Conservation (phyloP, 305 asterid genomes). For the Euphrasia arctica region DNA sequence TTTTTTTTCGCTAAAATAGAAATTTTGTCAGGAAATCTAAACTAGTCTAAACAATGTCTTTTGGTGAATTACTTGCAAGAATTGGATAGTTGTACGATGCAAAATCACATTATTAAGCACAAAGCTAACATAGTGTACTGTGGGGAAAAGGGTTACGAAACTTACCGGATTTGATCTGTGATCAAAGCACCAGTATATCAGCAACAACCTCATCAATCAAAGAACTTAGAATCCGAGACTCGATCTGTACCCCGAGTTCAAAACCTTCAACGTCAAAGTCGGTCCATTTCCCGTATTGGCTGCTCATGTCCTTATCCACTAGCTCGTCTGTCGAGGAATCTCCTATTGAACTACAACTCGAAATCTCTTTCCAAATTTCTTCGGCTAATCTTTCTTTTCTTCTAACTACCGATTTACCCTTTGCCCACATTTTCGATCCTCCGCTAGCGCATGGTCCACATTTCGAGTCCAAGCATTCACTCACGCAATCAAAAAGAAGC, state of each 20-base stretch:
- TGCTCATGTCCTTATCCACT: slow-evolving; percentile 84
- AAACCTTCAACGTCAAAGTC: slow-evolving; percentile 64
- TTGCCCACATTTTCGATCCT: slow-evolving; percentile 53
- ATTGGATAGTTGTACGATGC: too few relatives aligned
- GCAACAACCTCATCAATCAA: slow-evolving; percentile 73
- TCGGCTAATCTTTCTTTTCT: slow-evolving; percentile 57
- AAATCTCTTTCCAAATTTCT: slow-evolving; percentile 62
- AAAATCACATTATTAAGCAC: background rate
- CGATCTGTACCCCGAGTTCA: slow-evolving; percentile 70
- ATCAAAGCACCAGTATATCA: slow-evolving; percentile 51
- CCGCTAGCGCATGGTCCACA: slow-evolving; percentile 46
- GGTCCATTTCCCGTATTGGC: slow-evolving; percentile 65
- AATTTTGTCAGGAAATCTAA: too few relatives aligned
- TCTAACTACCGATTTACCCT: slow-evolving; percentile 45
- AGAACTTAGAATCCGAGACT: slow-evolving; percentile 57
- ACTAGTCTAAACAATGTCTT: too few relatives aligned
- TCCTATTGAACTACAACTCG: slow-evolving; percentile 51
- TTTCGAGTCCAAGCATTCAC: slow-evolving; percentile 61
- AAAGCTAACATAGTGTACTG: background rate
- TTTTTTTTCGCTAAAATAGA: too few relatives aligned
- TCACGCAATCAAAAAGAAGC: slow-evolving; percentile 63
- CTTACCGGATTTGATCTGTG: slow-evolving; percentile 21
- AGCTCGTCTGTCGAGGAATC: slow-evolving; percentile 57
- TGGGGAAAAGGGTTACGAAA: background rate
- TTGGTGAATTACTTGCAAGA: too few relatives aligned